Evolutionary conservation across 2,329 filamentous ascomycete species (phyloP), one percentile per base, ranked within the genome.

Genomic region (Fusarium subglutinans): DNA sequence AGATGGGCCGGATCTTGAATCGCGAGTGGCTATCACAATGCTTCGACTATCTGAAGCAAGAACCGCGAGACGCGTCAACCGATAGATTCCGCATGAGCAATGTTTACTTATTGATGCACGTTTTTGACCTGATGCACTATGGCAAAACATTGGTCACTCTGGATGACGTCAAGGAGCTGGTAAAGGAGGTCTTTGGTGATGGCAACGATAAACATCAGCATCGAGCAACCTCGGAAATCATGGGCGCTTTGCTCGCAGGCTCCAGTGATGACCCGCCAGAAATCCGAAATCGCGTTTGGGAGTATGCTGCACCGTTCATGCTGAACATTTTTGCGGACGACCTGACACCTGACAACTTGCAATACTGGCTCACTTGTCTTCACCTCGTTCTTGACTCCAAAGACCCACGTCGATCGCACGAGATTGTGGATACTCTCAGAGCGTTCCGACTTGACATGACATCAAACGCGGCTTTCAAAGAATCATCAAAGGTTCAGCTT

Each of bases 181-280:
- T 93, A 10, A 86, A 89, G 66, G 89, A 90, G 5, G 91, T 97
- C 2, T 98, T 94, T 79, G 96, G 92, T 20, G 96, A 99, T 81
- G 96, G 97, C 15, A 96, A 92, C 77, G 96, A 99, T 81, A 98
- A 98, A 83, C 96, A 99, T 81, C 96, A 99, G 81, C 96, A 99
- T 81, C 93, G 96, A 59, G 96, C 96, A 22, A 98, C 96, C 5
- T 90, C 96, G 0, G 96, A 99, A 83, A 98, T 99, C 63, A 86
- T 99, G 56, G 95, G 94, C 20, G 95, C 94, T 9, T 83, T 99
- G 77, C 87, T 99, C 33, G 91, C 91, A 22, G 94, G 94, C 41
- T 94, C 94, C 22, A 89, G 92, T 55, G 95, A 98, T 76, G 91
- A 94, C 35, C 91, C 92, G 11, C 85, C 91, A 9, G 90, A 94